Evolutionary conservation across 1,284 basidiomycete species (phyloP).

Genomic region (Moniliella sp.): DNA sequence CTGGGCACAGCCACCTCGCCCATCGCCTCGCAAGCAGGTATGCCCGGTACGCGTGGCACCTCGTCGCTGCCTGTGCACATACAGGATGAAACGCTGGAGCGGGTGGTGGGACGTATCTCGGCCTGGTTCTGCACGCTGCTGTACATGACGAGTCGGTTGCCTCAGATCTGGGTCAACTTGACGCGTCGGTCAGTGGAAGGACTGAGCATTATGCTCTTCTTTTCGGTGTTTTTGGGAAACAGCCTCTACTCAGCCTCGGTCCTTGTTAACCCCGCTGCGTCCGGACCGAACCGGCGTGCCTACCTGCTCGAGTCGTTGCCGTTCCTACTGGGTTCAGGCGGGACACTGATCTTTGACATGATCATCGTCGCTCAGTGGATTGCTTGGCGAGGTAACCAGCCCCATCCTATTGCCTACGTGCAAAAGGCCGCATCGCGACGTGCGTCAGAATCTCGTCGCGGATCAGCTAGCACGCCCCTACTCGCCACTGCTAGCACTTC

Average conservation of each 20-base stretch:
- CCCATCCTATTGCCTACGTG: not conserved
- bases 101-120: constrained; percentile 17
- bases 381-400: not conserved
- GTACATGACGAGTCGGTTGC: constrained; percentile 31
- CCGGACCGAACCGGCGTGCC: constrained; percentile 3
- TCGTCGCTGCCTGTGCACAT: no score
- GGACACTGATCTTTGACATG: constrained; percentile 28
- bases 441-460: no score
- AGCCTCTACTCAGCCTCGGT: constrained; percentile 21
- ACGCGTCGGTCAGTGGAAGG: constrained; percentile 20
- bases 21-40: no score
- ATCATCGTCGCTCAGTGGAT: constrained; percentile 23
- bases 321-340: constrained; percentile 22
- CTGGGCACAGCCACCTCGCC: no score
- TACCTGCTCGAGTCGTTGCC: constrained; percentile 25
- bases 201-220: constrained; percentile 23
- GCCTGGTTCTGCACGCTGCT: constrained; percentile 28
- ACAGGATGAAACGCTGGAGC: constrained; percentile 3
- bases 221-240: constrained; percentile 25
- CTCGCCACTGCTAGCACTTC: no score
- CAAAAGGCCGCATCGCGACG: no score
- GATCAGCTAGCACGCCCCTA: no score
- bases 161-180: constrained; percentile 32
- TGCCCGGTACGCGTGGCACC: no score
- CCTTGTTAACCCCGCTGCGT: constrained; percentile 13